Evolutionary conservation across 495 filamentous ascomycete species (phyloP).

Genomic region (Penicillium parvum): DNA sequence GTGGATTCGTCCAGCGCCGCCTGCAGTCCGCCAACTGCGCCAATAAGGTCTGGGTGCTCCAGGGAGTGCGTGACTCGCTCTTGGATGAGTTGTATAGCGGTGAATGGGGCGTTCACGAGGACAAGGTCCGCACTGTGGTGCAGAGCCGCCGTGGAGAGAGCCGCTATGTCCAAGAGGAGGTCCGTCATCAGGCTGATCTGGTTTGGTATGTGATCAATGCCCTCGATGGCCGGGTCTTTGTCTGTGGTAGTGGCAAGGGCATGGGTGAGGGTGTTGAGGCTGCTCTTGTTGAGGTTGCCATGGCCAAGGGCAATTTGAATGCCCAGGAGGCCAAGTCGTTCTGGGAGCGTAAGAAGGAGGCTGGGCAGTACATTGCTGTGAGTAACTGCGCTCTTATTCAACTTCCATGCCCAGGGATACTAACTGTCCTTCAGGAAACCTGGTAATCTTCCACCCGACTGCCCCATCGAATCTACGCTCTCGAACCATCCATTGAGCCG

Average conservation of each 20-base stretch:
- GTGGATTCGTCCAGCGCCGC: constrained; percentile 92
- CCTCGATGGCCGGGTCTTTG: constrained; percentile 88
- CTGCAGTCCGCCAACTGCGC: constrained; percentile 95
- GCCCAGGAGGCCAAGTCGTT: constrained; percentile 68
- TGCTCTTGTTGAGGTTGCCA: constrained; percentile 73
- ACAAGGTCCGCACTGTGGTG: constrained; percentile 88
- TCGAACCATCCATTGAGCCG: too few relatives aligned
- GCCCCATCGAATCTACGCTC: too few relatives aligned
- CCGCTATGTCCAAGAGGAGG: constrained; percentile 85
- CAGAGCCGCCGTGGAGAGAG: constrained; percentile 75
- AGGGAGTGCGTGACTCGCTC: constrained; percentile 88
- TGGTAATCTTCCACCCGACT: constrained; percentile 28
- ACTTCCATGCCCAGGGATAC: too few relatives aligned
- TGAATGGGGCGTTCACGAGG: constrained; percentile 92
- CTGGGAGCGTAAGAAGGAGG: constrained; percentile 79
- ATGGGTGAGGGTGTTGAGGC: constrained; percentile 97
- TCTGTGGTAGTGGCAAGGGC: constrained; percentile 88
- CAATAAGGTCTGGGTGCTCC: constrained; percentile 98
- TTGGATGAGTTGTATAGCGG: constrained; percentile 94
- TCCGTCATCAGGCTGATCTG: constrained; percentile 79
- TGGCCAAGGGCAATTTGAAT: constrained; percentile 73
- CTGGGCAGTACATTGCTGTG: constrained; percentile 83
- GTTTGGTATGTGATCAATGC: constrained; percentile 97
- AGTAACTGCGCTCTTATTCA: constrained; percentile 27
- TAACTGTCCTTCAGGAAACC: constrained; percentile 26